These are phyloP conservation scores for Capsicum pubescens DNA, from an alignment of 257 asterid genomes.

Conservation along the genomic window DNA sequence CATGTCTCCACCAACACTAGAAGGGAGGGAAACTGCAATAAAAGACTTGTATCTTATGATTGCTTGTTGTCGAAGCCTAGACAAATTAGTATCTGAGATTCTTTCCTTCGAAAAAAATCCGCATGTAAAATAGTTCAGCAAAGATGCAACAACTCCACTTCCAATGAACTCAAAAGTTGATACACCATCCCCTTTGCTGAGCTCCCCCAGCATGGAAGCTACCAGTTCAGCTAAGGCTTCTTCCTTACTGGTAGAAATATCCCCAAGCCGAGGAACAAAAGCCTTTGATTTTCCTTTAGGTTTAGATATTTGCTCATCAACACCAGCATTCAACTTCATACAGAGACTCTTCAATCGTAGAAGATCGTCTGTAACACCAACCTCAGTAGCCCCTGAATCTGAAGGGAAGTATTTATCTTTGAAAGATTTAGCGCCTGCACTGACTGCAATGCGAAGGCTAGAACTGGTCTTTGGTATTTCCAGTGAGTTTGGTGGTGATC, in stretches of 20 bases:
- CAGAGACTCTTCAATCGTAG: conserved; percentile 85
- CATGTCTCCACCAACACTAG: conserved; percentile 45
- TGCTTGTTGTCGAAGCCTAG: conserved; percentile 84
- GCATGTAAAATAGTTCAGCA: conserved; percentile 86
- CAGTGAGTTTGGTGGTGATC: conserved; percentile 57
- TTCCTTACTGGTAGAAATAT: conserved; percentile 63
- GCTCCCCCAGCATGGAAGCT: conserved; percentile 83
- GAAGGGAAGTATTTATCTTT: conserved; percentile 87
- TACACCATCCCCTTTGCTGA: conserved; percentile 91
- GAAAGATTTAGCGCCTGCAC: conserved; percentile 83
- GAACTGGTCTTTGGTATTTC: conserved; percentile 65
- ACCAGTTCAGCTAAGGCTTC: conserved; percentile 70
- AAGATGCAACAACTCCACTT: conserved; percentile 86
- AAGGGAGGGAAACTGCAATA: conserved; percentile 80
- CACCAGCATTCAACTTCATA: conserved; percentile 62
- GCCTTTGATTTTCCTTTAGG: conserved; percentile 90
- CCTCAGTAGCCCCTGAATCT: conserved; percentile 68
- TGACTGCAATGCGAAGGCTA: conserved; percentile 68
- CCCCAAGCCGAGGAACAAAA: conserved; percentile 52
- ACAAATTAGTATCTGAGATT: conserved; percentile 69
- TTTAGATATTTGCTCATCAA: conserved; percentile 68
- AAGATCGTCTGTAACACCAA: conserved; percentile 83
- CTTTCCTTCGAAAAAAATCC: conserved; percentile 83
- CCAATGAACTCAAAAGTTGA: conserved; percentile 97
- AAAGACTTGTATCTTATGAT: conserved; percentile 81